Conservation (phyloP, 164 flowering plant genomes). For the Echeveria elegans region DNA sequence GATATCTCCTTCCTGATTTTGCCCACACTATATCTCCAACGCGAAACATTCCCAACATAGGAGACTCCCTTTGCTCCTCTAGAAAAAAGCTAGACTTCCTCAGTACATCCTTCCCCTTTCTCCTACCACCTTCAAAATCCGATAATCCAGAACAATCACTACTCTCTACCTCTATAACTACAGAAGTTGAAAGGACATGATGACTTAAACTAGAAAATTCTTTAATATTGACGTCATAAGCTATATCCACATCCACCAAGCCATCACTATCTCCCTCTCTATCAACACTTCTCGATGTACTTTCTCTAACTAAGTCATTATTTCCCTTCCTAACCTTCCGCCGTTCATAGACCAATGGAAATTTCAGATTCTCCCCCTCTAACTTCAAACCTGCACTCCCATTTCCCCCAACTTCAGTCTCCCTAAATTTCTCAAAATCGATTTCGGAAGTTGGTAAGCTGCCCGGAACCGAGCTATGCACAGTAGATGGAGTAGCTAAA, state of each 20-base stretch:
- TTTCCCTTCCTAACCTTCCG: not conserved
- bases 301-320: not conserved
- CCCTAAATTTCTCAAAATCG: not conserved
- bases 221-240: not conserved
- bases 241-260: not conserved
- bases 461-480: not conserved
- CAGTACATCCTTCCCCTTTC: not conserved
- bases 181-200: not conserved
- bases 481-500: not conserved
- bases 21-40: slow-evolving; percentile 68
- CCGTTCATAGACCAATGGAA: not conserved
- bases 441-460: not conserved
- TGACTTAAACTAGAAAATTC: not conserved
- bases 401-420: not conserved
- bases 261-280: not conserved
- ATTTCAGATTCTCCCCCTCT: not conserved
- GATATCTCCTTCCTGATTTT: slow-evolving; percentile 44
- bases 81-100: not conserved
- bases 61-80: not conserved
- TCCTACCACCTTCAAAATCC: not conserved
- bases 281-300: not conserved
- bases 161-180: slow-evolving; percentile 8
- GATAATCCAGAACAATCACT: slow-evolving; percentile 27
- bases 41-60: slow-evolving; percentile 27
- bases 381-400: slow-evolving; percentile 14